phyloP scores from a whole-genome alignment of 352 stramenopile species.

The Blastocystis sp. region DNA sequence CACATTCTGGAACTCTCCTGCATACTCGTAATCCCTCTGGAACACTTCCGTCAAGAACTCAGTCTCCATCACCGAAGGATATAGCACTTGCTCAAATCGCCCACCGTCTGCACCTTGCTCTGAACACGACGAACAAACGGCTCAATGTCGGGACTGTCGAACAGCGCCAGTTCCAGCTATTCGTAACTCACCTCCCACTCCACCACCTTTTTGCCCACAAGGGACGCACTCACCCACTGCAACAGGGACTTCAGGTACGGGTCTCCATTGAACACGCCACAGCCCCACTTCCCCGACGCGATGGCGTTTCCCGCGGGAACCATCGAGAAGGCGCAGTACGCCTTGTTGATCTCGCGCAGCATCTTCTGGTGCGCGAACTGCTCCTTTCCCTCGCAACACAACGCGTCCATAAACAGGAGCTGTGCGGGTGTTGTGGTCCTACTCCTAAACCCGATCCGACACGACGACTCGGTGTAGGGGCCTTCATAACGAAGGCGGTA shows the following conservation, averaged over 20 bases:
- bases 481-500: not conserved
- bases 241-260: constrained; percentile 11
- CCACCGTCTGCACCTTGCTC: not conserved
- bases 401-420: constrained; percentile 24
- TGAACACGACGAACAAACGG: not conserved
- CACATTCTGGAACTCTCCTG: too few relatives aligned
- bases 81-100: not conserved
- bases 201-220: not conserved
- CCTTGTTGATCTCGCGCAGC: constrained; percentile 61
- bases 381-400: not conserved
- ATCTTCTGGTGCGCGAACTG: not conserved
- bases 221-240: constrained; percentile 34
- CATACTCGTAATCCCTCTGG: not conserved
- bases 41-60: not conserved
- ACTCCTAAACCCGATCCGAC: not conserved
- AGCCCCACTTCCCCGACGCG: constrained; percentile 36
- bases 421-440: not conserved
- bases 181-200: not conserved
- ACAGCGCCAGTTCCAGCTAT: constrained; percentile 21
- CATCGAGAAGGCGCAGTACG: not conserved
- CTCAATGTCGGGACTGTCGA: not conserved
- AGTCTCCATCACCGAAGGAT: not conserved
- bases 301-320: not conserved
- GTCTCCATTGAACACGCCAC: constrained; percentile 14
- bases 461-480: not conserved